Base-by-base conservation (phyloP, 2,329 filamentous ascomycete species). In the Pseudogymnoascus destructans region DNA sequence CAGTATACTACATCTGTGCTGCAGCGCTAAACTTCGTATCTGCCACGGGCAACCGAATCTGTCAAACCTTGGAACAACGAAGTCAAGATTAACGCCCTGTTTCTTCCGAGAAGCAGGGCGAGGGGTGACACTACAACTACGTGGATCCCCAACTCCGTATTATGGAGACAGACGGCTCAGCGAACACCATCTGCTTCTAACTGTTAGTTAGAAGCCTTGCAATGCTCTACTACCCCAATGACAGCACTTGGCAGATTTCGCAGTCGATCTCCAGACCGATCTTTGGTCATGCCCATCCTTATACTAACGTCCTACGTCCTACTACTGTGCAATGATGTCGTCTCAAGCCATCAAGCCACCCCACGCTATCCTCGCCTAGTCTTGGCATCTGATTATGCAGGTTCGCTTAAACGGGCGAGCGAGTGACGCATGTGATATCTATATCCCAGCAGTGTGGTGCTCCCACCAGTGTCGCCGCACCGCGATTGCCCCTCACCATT, bases 241-340 rank as follows among this genome's bases (percentile, higher is more conserved):
- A 46, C 40, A 46, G 40, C 40, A 15, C 40, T 46, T 46, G 21
- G 40, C 40, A 46, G 40, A 25, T 46, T 15, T 25, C 21, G 19
- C 11, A 42, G 38, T 23, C 38, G 38, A 46, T 46, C 40, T 13
- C 19, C 19, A 23, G 19, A 23, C 40, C 40, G 40, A 46, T 46
- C 40, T 46, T 46, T 25, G 40, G 40, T 46, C 40, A 46, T 17
- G 36, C 11, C 19, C 40, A 46, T 25, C n/a, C 21, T 15, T 10
- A 25, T 46, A 46, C 40, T 46, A 46, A 46, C 40, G 40, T 9
- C 21, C 19, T 15, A 46, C 40, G 40, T 9, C 21, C 19, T 15
- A 6, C 40, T 46, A 46, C 40, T 46, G 40, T 46, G 40, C 40
- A 46, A 46, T 46, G 40, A 46, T 46, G 40, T 46, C 40, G 40